A percentile compares a stretch with the other conserved stretches of the same genome.
Conservation (phyloP, 1,284 basidiomycete genomes). For the Naganishia sp. region DNA sequence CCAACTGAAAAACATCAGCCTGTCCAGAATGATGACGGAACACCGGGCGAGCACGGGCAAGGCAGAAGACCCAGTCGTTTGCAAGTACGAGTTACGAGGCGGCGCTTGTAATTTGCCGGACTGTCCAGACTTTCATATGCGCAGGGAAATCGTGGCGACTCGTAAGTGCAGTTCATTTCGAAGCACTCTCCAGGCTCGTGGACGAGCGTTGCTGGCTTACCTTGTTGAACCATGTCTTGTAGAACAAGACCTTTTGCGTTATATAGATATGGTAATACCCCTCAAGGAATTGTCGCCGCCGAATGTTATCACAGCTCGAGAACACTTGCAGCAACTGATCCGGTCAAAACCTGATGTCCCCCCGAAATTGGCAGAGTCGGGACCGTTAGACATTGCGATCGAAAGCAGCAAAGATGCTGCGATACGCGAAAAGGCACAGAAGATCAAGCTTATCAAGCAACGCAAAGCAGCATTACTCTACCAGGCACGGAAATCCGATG, state of each 20-base stretch:
- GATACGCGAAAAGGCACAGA: constrained; percentile 6
- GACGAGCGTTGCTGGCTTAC: constrained; percentile 16
- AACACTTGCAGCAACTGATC: constrained; percentile 18
- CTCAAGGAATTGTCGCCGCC: constrained; percentile 7
- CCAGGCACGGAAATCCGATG: constrained; percentile 13
- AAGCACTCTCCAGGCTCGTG: background rate
- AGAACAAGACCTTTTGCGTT: constrained; percentile 26
- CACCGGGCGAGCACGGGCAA: constrained; percentile 18
- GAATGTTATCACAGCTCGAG: background rate
- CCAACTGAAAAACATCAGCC: constrained; percentile 16
- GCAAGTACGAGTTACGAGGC: constrained; percentile 26
- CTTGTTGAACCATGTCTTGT: background rate
- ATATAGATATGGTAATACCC: constrained; percentile 19
- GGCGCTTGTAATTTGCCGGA: constrained; percentile 22
- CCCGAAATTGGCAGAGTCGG: background rate
- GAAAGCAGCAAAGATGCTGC: background rate
- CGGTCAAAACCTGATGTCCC: constrained; percentile 23
- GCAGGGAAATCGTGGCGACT: constrained; percentile 20
- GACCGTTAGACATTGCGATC: background rate
- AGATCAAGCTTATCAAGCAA: constrained; percentile 19
- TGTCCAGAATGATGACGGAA: constrained; percentile 25
- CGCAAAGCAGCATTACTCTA: constrained; percentile 14
- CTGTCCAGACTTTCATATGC: constrained; percentile 26
- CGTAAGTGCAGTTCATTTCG: constrained; percentile 10
- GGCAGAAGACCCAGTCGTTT: constrained; percentile 23